Conservation (phyloP, 306 rosid species). For the Castanea mollissima region DNA sequence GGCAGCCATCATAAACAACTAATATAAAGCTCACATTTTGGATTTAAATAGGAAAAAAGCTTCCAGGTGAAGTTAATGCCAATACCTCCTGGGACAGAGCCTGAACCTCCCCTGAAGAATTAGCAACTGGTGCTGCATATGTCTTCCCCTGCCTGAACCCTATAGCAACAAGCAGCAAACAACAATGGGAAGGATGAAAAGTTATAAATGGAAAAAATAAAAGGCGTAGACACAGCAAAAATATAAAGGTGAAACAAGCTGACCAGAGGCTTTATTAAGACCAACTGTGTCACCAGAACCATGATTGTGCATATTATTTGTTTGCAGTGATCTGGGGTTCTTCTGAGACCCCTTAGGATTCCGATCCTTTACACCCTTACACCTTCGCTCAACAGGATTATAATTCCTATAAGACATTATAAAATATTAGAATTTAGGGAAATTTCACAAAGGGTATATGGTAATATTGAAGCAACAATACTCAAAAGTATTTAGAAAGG, state of each 20-base stretch:
- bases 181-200: conserved; percentile 8
- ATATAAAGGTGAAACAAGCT: not conserved
- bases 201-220: not conserved
- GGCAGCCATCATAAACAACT: conserved; percentile 1
- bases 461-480: not conserved
- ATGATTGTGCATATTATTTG: conserved; percentile 41
- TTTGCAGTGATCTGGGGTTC: conserved; percentile 67
- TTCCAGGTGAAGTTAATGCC: conserved; percentile 13
- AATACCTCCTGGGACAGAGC: conserved; percentile 82
- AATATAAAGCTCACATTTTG: not conserved
- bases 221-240: not conserved
- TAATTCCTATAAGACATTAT: conserved; percentile 58
- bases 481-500: conserved; percentile 1
- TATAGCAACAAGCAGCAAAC: conserved; percentile 33
- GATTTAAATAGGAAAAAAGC: conserved; percentile 4
- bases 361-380: conserved; percentile 72
- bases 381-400: conserved; percentile 81
- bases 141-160: conserved; percentile 65
- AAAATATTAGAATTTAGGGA: not conserved
- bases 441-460: not conserved
- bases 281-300: conserved; percentile 38
- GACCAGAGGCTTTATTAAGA: conserved; percentile 29
- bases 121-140: conserved; percentile 37
- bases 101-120: conserved; percentile 57
- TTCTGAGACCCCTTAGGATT: conserved; percentile 48